These are phyloP conservation scores for Corynascus novoguineensis DNA, from an alignment of 495 filamentous ascomycete species.

Conservation along the genomic window DNA sequence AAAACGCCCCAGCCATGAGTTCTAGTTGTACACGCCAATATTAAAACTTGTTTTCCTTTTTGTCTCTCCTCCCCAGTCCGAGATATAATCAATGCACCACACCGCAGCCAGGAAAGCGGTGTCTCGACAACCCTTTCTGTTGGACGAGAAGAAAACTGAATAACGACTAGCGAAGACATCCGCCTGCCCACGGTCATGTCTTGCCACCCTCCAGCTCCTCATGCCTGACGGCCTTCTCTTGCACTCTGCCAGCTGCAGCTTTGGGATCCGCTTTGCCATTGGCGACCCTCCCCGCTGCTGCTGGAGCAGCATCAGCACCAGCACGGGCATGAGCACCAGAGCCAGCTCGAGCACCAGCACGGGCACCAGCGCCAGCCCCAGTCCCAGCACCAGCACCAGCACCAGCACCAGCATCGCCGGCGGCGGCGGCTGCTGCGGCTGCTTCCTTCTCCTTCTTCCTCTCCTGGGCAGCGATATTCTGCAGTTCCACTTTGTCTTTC, in stretches of 20 bases:
- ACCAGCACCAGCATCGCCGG: conserved; percentile 13
- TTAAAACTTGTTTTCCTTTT: conserved; percentile 21
- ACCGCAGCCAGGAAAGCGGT: neutral
- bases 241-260: neutral
- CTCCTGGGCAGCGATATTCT: conserved; percentile 58
- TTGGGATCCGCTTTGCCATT: neutral
- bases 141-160: neutral
- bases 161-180: neutral
- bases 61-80: conserved; percentile 11
- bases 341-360: too few species aligned
- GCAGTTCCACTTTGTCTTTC: conserved; percentile 70
- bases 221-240: conserved; percentile 1
- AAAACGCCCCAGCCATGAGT: conserved; percentile 26
- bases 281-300: too few species aligned
- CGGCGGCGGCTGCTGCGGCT: conserved; percentile 4
- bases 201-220: neutral
- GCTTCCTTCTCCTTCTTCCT: conserved; percentile 30
- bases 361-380: too few species aligned
- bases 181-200: neutral
- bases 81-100: conserved; percentile 8
- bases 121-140: neutral
- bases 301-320: too few species aligned
- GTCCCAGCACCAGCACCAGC: too few species aligned
- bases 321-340: too few species aligned
- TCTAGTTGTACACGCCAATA: conserved; percentile 15